Conservation (phyloP, 1,284 basidiomycete species). For the Marasmius oreades region DNA sequence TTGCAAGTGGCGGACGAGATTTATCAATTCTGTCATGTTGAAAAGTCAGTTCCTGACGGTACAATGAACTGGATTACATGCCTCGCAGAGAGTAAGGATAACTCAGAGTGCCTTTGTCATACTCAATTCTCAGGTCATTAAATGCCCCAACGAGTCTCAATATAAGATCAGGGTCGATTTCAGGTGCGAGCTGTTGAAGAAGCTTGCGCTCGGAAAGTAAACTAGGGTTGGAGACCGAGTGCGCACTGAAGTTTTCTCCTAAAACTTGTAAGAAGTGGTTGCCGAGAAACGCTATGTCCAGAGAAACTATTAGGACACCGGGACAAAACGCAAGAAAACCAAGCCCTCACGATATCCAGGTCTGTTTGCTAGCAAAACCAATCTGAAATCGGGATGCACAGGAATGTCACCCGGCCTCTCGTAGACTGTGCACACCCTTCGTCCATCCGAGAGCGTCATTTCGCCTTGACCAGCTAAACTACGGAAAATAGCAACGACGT, state of each 20-base stretch:
- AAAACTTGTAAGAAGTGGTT: conserved; percentile 70
- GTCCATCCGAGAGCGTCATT: conserved; percentile 57
- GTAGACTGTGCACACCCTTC: conserved; percentile 44
- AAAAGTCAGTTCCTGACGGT: neutral
- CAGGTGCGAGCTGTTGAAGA: conserved; percentile 57
- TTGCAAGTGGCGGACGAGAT: conserved; percentile 58
- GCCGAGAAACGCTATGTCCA: conserved; percentile 54
- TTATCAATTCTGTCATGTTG: conserved; percentile 52
- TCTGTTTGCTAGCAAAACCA: conserved; percentile 61
- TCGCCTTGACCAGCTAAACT: conserved; percentile 63
- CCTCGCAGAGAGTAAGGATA: conserved; percentile 69
- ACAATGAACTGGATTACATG: conserved; percentile 17
- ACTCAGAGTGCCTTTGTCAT: conserved; percentile 51
- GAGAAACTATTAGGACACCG: conserved; percentile 1
- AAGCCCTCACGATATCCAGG: conserved; percentile 66
- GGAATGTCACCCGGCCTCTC: conserved; percentile 52
- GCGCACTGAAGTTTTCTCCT: conserved; percentile 64
- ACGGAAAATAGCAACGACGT: conserved; percentile 66
- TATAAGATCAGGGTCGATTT: conserved; percentile 50
- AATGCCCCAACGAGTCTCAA: conserved; percentile 57
- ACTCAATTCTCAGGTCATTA: conserved; percentile 55
- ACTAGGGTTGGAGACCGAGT: conserved; percentile 64
- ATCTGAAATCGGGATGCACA: conserved; percentile 59
- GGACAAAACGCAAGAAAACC: neutral
- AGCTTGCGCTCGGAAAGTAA: conserved; percentile 56